Evolutionary conservation across 352 stramenopile genomes (phyloP).

Genomic region (Globisporangium spiculum): DNA sequence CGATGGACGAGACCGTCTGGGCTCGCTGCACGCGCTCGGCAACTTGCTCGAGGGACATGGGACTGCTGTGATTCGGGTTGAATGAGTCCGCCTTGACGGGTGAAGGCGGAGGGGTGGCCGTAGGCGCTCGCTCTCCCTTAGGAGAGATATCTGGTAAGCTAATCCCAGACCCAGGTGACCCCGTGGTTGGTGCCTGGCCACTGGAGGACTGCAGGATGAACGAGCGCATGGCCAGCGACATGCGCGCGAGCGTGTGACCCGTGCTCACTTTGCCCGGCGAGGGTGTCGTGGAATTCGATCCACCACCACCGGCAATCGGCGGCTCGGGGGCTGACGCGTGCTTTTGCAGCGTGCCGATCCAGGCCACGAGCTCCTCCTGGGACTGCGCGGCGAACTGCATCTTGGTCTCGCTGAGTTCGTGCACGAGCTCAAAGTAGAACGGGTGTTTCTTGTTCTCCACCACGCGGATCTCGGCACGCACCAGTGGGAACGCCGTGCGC

Average conservation of each 20-base stretch:
- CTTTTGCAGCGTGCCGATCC: slow-evolving; percentile 56
- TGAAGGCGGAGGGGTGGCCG: neutral
- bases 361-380: slow-evolving; percentile 55
- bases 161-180: neutral
- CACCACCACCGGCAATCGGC: slow-evolving; percentile 16
- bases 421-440: slow-evolving; percentile 80
- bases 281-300: slow-evolving; percentile 12
- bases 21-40: slow-evolving; percentile 4
- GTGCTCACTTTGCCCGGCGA: slow-evolving; percentile 41
- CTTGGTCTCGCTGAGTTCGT: slow-evolving; percentile 69
- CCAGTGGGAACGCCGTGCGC: slow-evolving; percentile 61
- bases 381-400: slow-evolving; percentile 73
- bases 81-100: slow-evolving; percentile 9
- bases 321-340: slow-evolving; percentile 45
- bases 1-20: slow-evolving; percentile 7
- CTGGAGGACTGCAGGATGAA: slow-evolving; percentile 64
- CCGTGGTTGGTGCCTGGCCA: neutral
- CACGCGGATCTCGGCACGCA: slow-evolving; percentile 60
- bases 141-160: neutral
- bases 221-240: slow-evolving; percentile 74
- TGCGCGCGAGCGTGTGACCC: slow-evolving; percentile 49
- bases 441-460: slow-evolving; percentile 65
- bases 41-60: neutral
- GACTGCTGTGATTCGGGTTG: neutral
- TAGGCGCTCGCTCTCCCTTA: neutral